Base-by-base conservation (phyloP, 306 rosid species). In the Abrus precatorius region DNA sequence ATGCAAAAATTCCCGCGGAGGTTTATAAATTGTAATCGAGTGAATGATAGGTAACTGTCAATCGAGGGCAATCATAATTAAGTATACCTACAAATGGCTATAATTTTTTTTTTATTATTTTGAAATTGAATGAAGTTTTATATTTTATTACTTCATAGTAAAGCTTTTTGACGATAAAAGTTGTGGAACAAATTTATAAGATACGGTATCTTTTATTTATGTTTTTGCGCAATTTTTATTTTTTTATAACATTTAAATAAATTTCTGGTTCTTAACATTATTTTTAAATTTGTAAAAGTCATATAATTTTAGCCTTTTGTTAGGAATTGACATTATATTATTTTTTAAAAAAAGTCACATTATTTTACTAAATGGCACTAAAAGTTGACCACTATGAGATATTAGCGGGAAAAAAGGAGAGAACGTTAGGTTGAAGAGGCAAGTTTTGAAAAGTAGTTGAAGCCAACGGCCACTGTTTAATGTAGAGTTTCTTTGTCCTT, bases 391-490 rank as follows among this genome's bases (percentile, higher is more conserved):
- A 34, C 3, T 62, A 60, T 0, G 10, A 75, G 63, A 54, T 64
- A 29, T 40, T 3, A 62, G 14, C 9, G 65, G 38, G 28, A 28
- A 7, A 1, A 7, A 1, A 6, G 38, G 48, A 52, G 64, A 77
- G 88, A 89, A 33, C 32, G 91, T 85, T 84, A 71, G 94, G 90
- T 88, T 75, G 66, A 82, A 67, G 55, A 85, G 74, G 75, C 10
- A 41, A 75, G 81, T 45, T 77, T 69, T 82, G 94, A 88, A 88
- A 44, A 88, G 84, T 85, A 43, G 94, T 76, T 87, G 40, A 83
- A 69, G 33, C 75, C 74, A 74, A 77, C 87, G 76, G 85, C 78
- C 80, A 33, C 74, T 53, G 1, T 34, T 57, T 30, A 7, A 47
- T 29, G 0, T 45, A 36, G 9, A n/a, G 1, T 2, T 38, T 59